These are phyloP conservation scores for Phaeosphaeriaceae sp. DNA, from an alignment of 2,329 filamentous ascomycete genomes.

Conservation along the genomic window DNA sequence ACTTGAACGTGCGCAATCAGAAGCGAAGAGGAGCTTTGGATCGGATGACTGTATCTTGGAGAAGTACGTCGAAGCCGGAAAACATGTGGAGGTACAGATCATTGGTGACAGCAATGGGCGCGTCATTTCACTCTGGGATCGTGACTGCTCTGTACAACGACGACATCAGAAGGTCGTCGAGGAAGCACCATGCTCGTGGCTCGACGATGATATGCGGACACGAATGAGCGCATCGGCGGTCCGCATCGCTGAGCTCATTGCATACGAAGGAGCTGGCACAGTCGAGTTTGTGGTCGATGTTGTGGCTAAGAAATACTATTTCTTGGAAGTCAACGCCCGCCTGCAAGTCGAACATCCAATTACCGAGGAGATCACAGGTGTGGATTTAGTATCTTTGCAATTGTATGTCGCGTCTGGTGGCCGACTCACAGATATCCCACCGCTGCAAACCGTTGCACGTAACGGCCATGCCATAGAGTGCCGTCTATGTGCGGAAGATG, in stretches of 20 bases:
- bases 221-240: conserved; percentile 68
- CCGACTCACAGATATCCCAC: conserved; percentile 24
- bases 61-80: no score
- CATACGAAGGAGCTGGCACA: conserved; percentile 85
- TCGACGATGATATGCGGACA: conserved; percentile 64
- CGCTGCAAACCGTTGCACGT: conserved; percentile 24
- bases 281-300: conserved; percentile 92
- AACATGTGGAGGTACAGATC: conserved; percentile 87
- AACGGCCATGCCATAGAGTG: conserved; percentile 54
- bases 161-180: conserved; percentile 92
- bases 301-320: conserved; percentile 78
- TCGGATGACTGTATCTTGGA: conserved; percentile 49
- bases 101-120: conserved; percentile 83
- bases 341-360: conserved; percentile 66
- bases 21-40: conserved; percentile 57
- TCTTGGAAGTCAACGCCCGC: conserved; percentile 66
- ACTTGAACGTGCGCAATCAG: conserved; percentile 58
- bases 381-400: conserved; percentile 45
- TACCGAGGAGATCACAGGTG: conserved; percentile 62
- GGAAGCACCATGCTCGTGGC: conserved; percentile 81
- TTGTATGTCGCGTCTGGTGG: not conserved
- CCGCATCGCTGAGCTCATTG: not conserved
- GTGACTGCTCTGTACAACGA: conserved; percentile 87
- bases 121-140: conserved; percentile 83
- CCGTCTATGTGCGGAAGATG: conserved; percentile 55